These are phyloP conservation scores for Verticillium isaacii DNA, from an alignment of 2,329 filamentous ascomycete species.

Conservation along the genomic window DNA sequence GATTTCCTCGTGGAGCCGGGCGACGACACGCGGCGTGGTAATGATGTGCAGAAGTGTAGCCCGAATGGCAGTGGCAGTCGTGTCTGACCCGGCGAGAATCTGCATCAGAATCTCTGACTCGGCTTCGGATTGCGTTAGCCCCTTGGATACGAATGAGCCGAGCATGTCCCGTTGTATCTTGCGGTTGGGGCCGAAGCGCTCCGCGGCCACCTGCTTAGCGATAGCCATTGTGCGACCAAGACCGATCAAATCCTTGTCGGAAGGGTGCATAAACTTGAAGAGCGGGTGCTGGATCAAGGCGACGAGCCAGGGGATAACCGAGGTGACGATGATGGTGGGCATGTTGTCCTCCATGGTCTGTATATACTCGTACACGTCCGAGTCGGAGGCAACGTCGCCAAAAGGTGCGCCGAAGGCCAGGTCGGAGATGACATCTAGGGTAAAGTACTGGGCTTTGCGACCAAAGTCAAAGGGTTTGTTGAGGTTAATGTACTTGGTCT, in stretches of 20 bases:
- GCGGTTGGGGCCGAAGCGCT: slow-evolving; percentile 37
- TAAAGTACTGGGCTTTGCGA: slow-evolving; percentile 43
- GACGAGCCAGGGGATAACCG: slow-evolving; percentile 34
- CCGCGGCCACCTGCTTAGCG: slow-evolving; percentile 37
- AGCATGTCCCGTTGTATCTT: slow-evolving; percentile 48
- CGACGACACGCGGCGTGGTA: slow-evolving; percentile 39
- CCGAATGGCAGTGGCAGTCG: slow-evolving; percentile 51
- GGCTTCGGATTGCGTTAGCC: slow-evolving; percentile 29
- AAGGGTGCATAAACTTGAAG: slow-evolving; percentile 35
- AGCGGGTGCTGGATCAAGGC: slow-evolving; percentile 33
- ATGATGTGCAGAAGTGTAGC: slow-evolving; percentile 49
- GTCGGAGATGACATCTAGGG: slow-evolving; percentile 48
- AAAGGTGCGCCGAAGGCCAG: slow-evolving; percentile 44
- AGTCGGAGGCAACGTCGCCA: slow-evolving; percentile 38
- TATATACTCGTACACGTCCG: slow-evolving; percentile 42
- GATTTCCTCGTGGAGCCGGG: slow-evolving; percentile 41
- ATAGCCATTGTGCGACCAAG: slow-evolving; percentile 39
- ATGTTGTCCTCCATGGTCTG: slow-evolving; percentile 34
- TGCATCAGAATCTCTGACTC: slow-evolving; percentile 42
- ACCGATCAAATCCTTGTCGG: slow-evolving; percentile 29
- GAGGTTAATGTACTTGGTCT: slow-evolving; percentile 17
- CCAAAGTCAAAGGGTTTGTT: slow-evolving; percentile 41
- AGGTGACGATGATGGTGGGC: slow-evolving; percentile 36
- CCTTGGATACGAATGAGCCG: slow-evolving; percentile 33
- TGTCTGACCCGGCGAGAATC: slow-evolving; percentile 52